Evolutionary conservation across 495 filamentous ascomycete genomes (phyloP).

Genomic region (Penicillium parvum): DNA sequence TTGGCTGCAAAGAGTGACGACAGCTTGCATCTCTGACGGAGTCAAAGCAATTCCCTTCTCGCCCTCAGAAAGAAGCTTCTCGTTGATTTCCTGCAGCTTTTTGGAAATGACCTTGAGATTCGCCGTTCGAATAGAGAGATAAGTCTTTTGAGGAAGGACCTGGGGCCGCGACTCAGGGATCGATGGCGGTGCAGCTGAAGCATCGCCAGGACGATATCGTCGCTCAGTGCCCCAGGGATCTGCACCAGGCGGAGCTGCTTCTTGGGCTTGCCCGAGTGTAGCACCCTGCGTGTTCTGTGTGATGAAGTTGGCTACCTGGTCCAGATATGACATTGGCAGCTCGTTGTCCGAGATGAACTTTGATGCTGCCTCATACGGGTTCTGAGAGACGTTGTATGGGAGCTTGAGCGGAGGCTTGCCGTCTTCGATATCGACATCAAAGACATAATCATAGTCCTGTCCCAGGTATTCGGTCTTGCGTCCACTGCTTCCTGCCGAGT

Average conservation of each 20-base stretch:
- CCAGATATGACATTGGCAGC: conserved; percentile 82
- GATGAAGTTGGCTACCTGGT: conserved; percentile 94
- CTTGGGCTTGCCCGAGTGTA: conserved; percentile 59
- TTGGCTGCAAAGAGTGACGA: conserved; percentile 51
- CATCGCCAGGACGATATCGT: conserved; percentile 71
- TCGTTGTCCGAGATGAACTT: conserved; percentile 92
- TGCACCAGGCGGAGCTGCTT: conserved; percentile 40
- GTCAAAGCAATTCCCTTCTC: conserved; percentile 71
- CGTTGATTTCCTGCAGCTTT: conserved; percentile 70
- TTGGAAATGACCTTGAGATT: conserved; percentile 62
- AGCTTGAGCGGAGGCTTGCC: conserved; percentile 91
- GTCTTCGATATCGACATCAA: conserved; percentile 96
- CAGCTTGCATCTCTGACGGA: conserved; percentile 57
- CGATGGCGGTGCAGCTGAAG: conserved; percentile 27
- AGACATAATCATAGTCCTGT: conserved; percentile 94
- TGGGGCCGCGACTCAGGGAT: conserved; percentile 49
- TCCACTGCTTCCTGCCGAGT: conserved; percentile 76
- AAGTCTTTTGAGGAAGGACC: conserved; percentile 75
- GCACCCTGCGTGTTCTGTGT: conserved; percentile 82
- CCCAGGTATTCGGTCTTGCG: conserved; percentile 70
- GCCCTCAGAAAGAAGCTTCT: conserved; percentile 58
- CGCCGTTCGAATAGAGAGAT: conserved; percentile 65
- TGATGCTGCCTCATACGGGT: conserved; percentile 86
- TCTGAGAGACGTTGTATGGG: conserved; percentile 87
- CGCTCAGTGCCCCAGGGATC: conserved; percentile 78